These are phyloP conservation scores for Leccinum ponderosum DNA, from an alignment of 1,284 basidiomycete genomes.

Conservation along the genomic window DNA sequence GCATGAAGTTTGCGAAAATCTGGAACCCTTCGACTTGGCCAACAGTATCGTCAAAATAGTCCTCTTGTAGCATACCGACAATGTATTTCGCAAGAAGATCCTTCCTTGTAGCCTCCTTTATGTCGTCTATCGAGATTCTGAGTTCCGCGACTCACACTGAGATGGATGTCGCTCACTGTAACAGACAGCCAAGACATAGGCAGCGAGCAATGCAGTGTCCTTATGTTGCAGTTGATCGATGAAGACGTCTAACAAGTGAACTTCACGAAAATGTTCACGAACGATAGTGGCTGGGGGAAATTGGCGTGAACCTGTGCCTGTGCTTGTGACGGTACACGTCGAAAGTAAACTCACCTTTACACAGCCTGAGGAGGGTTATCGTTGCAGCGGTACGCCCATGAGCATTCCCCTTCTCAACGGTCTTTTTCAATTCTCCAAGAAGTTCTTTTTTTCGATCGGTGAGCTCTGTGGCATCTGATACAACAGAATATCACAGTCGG, in stretches of 20 bases:
- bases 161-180: slow-evolving; percentile 8
- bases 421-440: slow-evolving; percentile 12
- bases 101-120: slow-evolving; percentile 12
- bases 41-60: slow-evolving; percentile 32
- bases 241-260: slow-evolving; percentile 7
- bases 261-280: slow-evolving; percentile 2
- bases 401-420: slow-evolving; percentile 1
- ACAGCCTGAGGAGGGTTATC: slow-evolving; percentile 20
- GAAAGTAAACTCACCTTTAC: slow-evolving; percentile 7
- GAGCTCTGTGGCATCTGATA: slow-evolving; percentile 9
- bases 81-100: slow-evolving; percentile 16
- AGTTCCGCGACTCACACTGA: background rate
- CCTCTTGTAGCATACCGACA: slow-evolving; percentile 20
- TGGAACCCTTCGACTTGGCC: slow-evolving; percentile 31
- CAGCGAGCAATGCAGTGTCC: slow-evolving; percentile 12
- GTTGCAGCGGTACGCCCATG: slow-evolving; percentile 24
- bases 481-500: background rate
- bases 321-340: background rate
- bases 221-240: slow-evolving; percentile 15
- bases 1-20: slow-evolving; percentile 27
- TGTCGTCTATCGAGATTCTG: slow-evolving; percentile 15
- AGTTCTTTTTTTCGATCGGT: background rate
- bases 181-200: slow-evolving; percentile 16
- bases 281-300: slow-evolving; percentile 5
- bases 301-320: background rate